phyloP scores from a whole-genome alignment of 371 early-diverging fungal genomes.

The Umbelopsis sp. region DNA sequence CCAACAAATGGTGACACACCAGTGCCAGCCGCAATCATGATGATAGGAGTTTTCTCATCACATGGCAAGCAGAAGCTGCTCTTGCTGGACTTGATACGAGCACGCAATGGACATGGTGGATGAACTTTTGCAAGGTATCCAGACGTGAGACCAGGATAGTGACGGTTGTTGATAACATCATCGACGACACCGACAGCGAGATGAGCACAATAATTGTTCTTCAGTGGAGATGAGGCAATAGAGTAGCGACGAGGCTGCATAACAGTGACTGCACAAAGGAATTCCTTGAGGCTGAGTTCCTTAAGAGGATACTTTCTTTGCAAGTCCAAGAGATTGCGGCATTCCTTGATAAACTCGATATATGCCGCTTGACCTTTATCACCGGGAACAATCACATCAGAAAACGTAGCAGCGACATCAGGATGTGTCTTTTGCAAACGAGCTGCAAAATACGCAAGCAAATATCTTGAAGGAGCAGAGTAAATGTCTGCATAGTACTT shows the following conservation, averaged over 20 bases:
- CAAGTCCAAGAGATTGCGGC: constrained; percentile 42
- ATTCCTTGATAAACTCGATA: constrained; percentile 29
- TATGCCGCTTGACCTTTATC: constrained; percentile 25
- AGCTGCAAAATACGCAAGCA: constrained; percentile 28
- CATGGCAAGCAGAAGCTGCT: constrained; percentile 31
- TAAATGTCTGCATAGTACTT: constrained; percentile 41
- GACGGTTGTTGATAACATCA: constrained; percentile 23
- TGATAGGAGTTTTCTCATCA: constrained; percentile 31
- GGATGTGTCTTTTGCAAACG: constrained; percentile 26
- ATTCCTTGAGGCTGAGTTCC: constrained; percentile 29
- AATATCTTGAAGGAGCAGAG: constrained; percentile 34
- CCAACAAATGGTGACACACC: constrained; percentile 87
- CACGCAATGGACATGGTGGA: constrained; percentile 22
- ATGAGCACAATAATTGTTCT: constrained; percentile 24
- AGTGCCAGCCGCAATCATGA: constrained; percentile 66
- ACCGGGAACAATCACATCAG: constrained; percentile 23
- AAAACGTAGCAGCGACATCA: constrained; percentile 26
- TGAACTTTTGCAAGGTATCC: constrained; percentile 24
- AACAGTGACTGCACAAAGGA: constrained; percentile 30
- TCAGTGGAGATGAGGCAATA: constrained; percentile 39
- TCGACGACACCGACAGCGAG: constrained; percentile 32
- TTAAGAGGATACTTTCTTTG: constrained; percentile 32
- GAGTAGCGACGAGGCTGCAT: constrained; percentile 50
- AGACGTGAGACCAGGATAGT: constrained; percentile 30
- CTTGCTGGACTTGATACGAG: constrained; percentile 30